phyloP scores from a whole-genome alignment of 129 eudicot genomes.

The Helianthus tuberosus region DNA sequence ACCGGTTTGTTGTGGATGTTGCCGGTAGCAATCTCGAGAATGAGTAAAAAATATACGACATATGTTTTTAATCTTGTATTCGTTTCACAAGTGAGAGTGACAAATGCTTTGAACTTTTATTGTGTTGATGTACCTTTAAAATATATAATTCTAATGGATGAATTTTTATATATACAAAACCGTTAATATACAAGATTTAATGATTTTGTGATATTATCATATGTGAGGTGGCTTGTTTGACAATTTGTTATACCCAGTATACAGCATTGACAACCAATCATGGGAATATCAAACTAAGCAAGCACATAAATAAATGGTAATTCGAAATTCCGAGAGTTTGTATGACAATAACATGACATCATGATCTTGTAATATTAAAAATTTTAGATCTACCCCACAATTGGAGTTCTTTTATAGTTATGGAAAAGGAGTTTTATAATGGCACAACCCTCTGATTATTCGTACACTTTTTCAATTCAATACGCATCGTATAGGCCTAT shows the following conservation, averaged over 20 bases:
- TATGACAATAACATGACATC: constrained; percentile 24
- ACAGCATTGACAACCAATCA: neutral
- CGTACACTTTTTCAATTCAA: no score
- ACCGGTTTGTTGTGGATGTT: constrained; percentile 93
- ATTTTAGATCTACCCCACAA: neutral
- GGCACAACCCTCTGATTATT: no score
- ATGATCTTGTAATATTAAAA: neutral
- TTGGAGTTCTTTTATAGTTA: neutral
- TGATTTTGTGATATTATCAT: constrained; percentile 5
- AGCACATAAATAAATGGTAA: neutral
- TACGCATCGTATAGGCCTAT: no score
- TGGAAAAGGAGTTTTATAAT: no score
- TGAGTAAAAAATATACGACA: constrained; percentile 18
- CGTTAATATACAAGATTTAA: neutral
- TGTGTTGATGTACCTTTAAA: constrained; percentile 25
- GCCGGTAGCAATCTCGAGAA: constrained; percentile 77
- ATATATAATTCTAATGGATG: neutral
- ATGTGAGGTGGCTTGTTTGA: neutral
- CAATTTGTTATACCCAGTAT: neutral
- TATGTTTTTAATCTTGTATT: constrained; percentile 7
- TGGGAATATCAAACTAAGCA: neutral
- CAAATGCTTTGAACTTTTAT: neutral
- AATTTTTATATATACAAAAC: no score
- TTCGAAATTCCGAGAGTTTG: neutral
- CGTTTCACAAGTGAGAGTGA: constrained; percentile 23